Percentiles rank a stretch among this genome's conserved stretches.
phyloP scores from a whole-genome alignment of 169 alveolate genomes.

The Ichthyophthirius multifiliis region DNA sequence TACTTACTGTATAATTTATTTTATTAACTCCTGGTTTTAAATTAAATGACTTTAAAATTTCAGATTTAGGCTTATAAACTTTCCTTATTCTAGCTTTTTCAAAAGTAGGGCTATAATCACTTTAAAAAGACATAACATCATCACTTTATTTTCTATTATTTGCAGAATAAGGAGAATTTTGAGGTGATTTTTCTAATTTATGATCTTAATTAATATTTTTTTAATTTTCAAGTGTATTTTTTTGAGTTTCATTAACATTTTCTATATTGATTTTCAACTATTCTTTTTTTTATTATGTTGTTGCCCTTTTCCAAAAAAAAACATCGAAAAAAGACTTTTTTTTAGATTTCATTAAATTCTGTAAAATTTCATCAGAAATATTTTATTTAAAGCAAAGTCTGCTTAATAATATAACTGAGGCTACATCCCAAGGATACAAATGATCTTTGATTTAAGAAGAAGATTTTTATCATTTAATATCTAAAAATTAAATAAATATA shows the following conservation, averaged over 20 bases:
- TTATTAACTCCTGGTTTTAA: slow-evolving; percentile 59
- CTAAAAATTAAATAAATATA: background rate
- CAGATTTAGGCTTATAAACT: slow-evolving; percentile 55
- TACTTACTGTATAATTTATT: slow-evolving; percentile 52
- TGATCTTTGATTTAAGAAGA: slow-evolving; percentile 33
- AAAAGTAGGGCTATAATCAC: background rate
- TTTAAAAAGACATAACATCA: background rate
- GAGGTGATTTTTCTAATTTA: too few species aligned
- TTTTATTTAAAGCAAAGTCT: slow-evolving; percentile 35
- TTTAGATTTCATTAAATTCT: background rate
- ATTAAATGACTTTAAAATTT: slow-evolving; percentile 43
- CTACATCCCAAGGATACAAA: slow-evolving; percentile 49
- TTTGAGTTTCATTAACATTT: too few species aligned
- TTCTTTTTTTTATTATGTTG: background rate
- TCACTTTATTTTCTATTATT: background rate
- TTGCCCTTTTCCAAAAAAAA: background rate
- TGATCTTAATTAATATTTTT: too few species aligned
- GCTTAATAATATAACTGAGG: slow-evolving; percentile 42
- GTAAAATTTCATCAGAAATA: slow-evolving; percentile 15
- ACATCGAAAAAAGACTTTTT: background rate
- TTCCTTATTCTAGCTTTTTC: background rate
- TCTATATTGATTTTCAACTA: too few species aligned
- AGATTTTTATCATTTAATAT: slow-evolving; percentile 44
- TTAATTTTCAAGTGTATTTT: too few species aligned
- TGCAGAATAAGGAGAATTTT: too few species aligned